phyloP scores from a whole-genome alignment of 257 asterid genomes.

The Nicotiana benthamiana region DNA sequence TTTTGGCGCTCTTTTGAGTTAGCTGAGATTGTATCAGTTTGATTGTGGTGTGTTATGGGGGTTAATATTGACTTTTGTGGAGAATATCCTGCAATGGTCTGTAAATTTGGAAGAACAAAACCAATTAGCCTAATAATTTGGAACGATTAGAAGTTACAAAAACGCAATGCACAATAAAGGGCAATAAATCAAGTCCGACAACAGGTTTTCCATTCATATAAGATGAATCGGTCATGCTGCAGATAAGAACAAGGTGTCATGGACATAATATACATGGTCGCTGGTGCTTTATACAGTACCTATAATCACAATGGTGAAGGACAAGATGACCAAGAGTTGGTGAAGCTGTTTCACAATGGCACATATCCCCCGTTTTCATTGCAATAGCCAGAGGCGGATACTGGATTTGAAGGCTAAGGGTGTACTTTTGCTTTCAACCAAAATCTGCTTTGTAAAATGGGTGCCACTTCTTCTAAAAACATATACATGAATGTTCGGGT shows the following conservation, averaged over 20 bases:
- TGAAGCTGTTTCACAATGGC: not conserved
- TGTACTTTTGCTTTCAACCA: no score
- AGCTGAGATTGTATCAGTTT: not conserved
- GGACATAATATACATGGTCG: not conserved
- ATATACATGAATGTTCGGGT: no score
- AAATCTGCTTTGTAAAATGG: no score
- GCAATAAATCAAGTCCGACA: no score
- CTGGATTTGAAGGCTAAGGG: no score
- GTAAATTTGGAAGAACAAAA: constrained; percentile 8
- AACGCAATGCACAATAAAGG: no score
- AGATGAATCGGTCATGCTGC: not conserved
- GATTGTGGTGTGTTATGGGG: constrained; percentile 4
- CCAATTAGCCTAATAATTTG: not conserved
- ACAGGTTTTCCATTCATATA: not conserved
- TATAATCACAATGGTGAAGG: not conserved
- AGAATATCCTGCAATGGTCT: constrained; percentile 33
- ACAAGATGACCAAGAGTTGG: not conserved
- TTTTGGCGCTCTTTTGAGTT: not conserved
- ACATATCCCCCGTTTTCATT: not conserved
- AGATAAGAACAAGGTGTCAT: not conserved
- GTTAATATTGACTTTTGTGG: constrained; percentile 22
- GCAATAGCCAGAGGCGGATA: no score
- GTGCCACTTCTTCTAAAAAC: no score
- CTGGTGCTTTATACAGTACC: not conserved
- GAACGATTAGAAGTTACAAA: no score